A percentile compares a stretch with the other conserved stretches of the same genome.
Evolutionary conservation across 2,329 filamentous ascomycete genomes (phyloP).

Genomic region (Verticillium nubilum): DNA sequence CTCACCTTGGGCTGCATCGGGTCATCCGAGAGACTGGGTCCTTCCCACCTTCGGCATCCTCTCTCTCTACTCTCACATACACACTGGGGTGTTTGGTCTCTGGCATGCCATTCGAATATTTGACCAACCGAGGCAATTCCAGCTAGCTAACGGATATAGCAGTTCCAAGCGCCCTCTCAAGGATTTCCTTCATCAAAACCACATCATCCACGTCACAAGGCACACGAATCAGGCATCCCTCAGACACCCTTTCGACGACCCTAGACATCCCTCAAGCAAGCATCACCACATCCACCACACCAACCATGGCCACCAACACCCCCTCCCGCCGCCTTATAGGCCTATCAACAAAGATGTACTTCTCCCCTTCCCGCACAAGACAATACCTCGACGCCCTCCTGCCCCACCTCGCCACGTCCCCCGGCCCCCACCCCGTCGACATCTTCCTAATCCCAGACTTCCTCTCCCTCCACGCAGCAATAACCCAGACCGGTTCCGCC

Average conservation of each 20-base stretch:
- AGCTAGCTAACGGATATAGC: neutral
- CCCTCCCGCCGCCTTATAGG: constrained; percentile 53
- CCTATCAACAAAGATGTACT: constrained; percentile 78
- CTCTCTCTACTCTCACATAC: neutral
- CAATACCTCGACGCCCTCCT: constrained; percentile 48
- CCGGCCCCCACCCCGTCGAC: constrained; percentile 38
- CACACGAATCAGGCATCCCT: neutral
- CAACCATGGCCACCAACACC: constrained; percentile 1
- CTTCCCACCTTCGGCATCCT: neutral
- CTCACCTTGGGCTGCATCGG: neutral
- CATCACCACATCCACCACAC: neutral
- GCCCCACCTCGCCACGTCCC: constrained; percentile 34
- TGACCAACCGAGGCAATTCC: neutral
- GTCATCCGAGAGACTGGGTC: neutral
- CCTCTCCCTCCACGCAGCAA: constrained; percentile 54
- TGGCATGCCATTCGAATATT: too few relatives aligned
- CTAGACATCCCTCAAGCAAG: too few relatives aligned
- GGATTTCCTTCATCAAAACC: neutral
- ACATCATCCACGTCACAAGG: neutral
- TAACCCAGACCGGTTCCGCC: constrained; percentile 37
- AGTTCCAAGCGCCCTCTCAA: neutral
- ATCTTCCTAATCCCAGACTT: constrained; percentile 78
- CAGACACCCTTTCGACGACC: too few relatives aligned
- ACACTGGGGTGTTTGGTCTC: too few relatives aligned
- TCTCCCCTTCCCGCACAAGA: constrained; percentile 58